Conservation (phyloP, 2,329 filamentous ascomycete species). For the Pezicula rhizophila region DNA sequence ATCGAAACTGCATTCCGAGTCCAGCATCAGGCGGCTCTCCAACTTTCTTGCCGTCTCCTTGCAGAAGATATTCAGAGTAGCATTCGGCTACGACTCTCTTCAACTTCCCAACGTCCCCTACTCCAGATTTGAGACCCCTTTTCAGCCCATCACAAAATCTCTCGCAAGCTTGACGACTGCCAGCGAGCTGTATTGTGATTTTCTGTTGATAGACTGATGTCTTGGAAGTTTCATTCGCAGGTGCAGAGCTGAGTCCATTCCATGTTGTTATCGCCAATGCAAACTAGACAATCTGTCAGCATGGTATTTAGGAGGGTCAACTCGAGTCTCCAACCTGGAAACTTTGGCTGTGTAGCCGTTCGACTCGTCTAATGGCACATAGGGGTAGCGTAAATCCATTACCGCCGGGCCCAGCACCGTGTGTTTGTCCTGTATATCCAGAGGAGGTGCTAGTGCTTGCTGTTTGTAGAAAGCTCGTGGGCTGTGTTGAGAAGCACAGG, state of each 20-base stretch:
- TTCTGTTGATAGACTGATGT: conserved; percentile 59
- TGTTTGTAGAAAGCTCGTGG: conserved; percentile 76
- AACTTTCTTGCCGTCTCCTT: conserved; percentile 55
- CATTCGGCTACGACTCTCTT: conserved; percentile 75
- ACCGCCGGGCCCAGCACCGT: conserved; percentile 84
- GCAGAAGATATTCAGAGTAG: conserved; percentile 81
- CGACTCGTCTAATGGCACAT: conserved; percentile 84
- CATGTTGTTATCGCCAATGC: conserved; percentile 91
- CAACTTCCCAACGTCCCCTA: conserved; percentile 81
- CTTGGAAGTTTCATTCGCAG: conserved; percentile 41
- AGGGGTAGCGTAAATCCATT: conserved; percentile 95
- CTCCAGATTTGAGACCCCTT: conserved; percentile 76
- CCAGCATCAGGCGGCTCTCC: conserved; percentile 80
- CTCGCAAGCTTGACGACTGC: conserved; percentile 83
- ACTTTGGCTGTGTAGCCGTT: conserved; percentile 86
- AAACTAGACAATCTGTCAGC: conserved; percentile 48
- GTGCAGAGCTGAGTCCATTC: conserved; percentile 63
- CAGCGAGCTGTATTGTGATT: conserved; percentile 85
- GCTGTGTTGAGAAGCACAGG: conserved; percentile 93
- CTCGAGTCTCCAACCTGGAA: conserved; percentile 50
- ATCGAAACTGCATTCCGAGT: conserved; percentile 85
- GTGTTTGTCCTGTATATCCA: conserved; percentile 85
- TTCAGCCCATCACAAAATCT: conserved; percentile 95
- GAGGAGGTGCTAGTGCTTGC: conserved; percentile 76
- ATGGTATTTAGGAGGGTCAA: conserved; percentile 27